Conservation (phyloP, 345 rosid genomes). For the Angophora floribunda region DNA sequence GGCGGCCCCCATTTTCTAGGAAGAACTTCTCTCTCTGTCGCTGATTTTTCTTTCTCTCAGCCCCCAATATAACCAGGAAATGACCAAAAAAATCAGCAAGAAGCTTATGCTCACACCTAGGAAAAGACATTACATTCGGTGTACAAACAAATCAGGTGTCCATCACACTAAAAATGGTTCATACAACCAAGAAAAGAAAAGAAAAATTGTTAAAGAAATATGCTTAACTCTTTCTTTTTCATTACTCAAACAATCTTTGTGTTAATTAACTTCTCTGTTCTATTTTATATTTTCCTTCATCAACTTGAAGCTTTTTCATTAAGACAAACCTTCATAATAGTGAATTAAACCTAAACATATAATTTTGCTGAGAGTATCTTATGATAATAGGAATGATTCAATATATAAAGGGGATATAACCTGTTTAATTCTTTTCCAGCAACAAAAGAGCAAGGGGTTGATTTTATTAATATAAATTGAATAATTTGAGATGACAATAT, state of each 20-base stretch:
- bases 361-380: background rate
- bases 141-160: too few species aligned
- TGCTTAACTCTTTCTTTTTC: too few species aligned
- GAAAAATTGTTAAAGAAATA: too few species aligned
- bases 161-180: too few species aligned
- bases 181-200: too few species aligned
- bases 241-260: background rate
- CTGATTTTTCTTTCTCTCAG: background rate
- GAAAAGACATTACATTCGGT: too few species aligned
- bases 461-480: background rate
- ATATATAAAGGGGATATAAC: background rate
- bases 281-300: background rate
- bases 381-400: background rate
- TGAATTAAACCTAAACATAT: background rate
- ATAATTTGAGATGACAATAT: background rate
- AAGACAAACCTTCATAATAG: background rate
- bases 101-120: background rate
- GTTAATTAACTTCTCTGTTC: background rate
- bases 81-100: background rate
- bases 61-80: background rate
- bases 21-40: slow-evolving; percentile 4
- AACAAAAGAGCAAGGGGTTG: background rate
- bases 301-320: background rate
- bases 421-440: background rate
- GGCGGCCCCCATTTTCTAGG: slow-evolving; percentile 19